phyloP scores from a whole-genome alignment of 371 early-diverging fungal genomes.

The Haplosporangium sp. region DNA sequence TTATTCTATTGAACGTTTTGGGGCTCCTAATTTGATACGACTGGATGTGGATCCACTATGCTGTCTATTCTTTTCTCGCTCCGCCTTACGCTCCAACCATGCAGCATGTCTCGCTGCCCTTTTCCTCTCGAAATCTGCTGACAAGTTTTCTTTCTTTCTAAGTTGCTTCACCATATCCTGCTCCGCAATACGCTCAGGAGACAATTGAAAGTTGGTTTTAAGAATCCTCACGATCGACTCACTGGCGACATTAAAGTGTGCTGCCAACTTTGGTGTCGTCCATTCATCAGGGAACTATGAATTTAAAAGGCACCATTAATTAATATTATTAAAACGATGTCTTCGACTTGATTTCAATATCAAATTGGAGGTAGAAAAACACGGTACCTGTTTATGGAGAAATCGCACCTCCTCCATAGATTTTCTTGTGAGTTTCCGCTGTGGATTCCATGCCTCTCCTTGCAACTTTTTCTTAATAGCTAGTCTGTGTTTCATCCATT shows the following conservation, averaged over 20 bases:
- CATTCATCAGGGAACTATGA: slow-evolving; percentile 48
- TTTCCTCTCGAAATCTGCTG: neutral
- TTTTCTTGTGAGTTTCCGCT: slow-evolving; percentile 28
- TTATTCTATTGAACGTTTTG: slow-evolving; percentile 14
- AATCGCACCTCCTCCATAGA: slow-evolving; percentile 50
- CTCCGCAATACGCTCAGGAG: slow-evolving; percentile 21
- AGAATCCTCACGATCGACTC: slow-evolving; percentile 41
- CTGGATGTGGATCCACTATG: neutral
- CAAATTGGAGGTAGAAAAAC: neutral
- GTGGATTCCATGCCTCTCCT: slow-evolving; percentile 42
- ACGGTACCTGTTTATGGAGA: slow-evolving; percentile 46
- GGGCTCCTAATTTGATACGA: slow-evolving; percentile 36
- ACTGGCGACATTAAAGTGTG: slow-evolving; percentile 34
- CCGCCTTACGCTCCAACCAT: slow-evolving; percentile 25
- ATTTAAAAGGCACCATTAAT: too few species aligned
- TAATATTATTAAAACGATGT: too few species aligned
- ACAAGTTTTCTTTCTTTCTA: slow-evolving; percentile 20
- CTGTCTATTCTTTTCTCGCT: neutral
- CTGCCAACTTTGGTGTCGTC: slow-evolving; percentile 41
- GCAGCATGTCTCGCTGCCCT: slow-evolving; percentile 17
- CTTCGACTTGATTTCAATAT: neutral
- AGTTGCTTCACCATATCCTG: slow-evolving; percentile 26
- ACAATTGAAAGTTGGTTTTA: slow-evolving; percentile 22
- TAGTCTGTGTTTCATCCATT: slow-evolving; percentile 38
- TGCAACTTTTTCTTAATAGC: slow-evolving; percentile 33